A percentile compares a stretch with the other conserved stretches of the same genome.
Evolutionary conservation across 306 rosid species (phyloP).

Genomic region (Mimosa bimucronata): DNA sequence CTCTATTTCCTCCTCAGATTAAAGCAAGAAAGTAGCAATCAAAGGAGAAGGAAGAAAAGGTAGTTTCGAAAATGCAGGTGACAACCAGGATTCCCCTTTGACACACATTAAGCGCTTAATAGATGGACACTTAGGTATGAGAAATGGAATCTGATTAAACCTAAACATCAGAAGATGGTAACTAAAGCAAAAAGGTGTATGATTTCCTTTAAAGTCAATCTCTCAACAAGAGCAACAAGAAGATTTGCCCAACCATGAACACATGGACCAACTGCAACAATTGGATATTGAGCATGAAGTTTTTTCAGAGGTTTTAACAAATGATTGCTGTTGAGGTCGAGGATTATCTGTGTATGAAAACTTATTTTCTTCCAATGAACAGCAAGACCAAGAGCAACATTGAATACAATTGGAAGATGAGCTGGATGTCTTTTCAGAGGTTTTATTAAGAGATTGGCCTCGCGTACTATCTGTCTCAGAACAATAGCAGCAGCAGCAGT

Average conservation of each 20-base stretch:
- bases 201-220: slow-evolving; percentile 36
- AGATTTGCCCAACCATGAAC: slow-evolving; percentile 36
- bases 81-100: background rate
- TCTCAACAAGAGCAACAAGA: slow-evolving; percentile 37
- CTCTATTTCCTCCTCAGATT: background rate
- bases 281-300: slow-evolving; percentile 26
- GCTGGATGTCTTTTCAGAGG: slow-evolving; percentile 23
- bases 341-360: slow-evolving; percentile 4
- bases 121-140: background rate
- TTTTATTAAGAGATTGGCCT: slow-evolving; percentile 16
- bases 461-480: slow-evolving; percentile 22
- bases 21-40: slow-evolving; percentile 23
- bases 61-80: background rate
- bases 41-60: background rate
- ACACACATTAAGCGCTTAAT: background rate
- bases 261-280: slow-evolving; percentile 34
- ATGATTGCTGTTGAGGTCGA: background rate
- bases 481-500: background rate
- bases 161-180: slow-evolving; percentile 31
- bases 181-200: slow-evolving; percentile 29
- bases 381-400: background rate
- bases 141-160: slow-evolving; percentile 34
- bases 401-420: slow-evolving; percentile 36
- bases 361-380: background rate
- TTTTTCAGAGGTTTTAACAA: background rate